phyloP scores from a whole-genome alignment of 2,329 filamentous ascomycete species.

The Raffaelea albimanens region DNA sequence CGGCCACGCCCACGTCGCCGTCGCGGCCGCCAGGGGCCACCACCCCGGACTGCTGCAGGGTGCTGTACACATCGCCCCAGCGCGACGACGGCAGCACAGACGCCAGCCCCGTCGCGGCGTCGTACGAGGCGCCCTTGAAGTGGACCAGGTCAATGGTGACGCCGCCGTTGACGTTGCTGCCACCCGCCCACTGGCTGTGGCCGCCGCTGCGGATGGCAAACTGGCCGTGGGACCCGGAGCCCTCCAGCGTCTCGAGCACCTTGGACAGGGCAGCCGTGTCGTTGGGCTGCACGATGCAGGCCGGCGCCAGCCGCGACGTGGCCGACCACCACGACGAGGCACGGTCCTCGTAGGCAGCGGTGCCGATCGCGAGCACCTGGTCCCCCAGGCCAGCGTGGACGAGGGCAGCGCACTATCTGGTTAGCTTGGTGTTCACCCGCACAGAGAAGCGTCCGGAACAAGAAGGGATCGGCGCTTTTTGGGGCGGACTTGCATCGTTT shows the following conservation, averaged over 20 bases:
- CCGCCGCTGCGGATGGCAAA: slow-evolving; percentile 30
- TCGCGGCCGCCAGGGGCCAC: slow-evolving; percentile 24
- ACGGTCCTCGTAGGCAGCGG: neutral
- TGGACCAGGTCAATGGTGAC: slow-evolving; percentile 26
- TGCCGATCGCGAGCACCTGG: neutral
- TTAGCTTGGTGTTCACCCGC: too few species aligned
- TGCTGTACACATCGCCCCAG: slow-evolving; percentile 28
- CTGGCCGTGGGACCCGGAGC: slow-evolving; percentile 15
- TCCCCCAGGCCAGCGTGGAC: neutral
- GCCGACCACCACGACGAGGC: slow-evolving; percentile 2
- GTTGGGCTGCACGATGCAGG: slow-evolving; percentile 3
- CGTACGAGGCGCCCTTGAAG: slow-evolving; percentile 20
- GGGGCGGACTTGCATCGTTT: too few species aligned
- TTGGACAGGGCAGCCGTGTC: neutral
- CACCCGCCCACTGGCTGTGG: slow-evolving; percentile 21
- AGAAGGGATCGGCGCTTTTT: too few species aligned
- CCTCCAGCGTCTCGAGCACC: slow-evolving; percentile 1
- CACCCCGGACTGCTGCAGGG: slow-evolving; percentile 20
- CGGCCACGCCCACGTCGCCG: slow-evolving; percentile 24
- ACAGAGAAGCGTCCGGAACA: too few species aligned
- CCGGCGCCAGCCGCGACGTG: slow-evolving; percentile 1
- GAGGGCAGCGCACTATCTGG: neutral
- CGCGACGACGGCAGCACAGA: slow-evolving; percentile 24
- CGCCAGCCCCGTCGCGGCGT: slow-evolving; percentile 19
- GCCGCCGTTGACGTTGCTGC: slow-evolving; percentile 26